Conservation (phyloP, 495 filamentous ascomycete species). For the Beverwykella pulmonaria region DNA sequence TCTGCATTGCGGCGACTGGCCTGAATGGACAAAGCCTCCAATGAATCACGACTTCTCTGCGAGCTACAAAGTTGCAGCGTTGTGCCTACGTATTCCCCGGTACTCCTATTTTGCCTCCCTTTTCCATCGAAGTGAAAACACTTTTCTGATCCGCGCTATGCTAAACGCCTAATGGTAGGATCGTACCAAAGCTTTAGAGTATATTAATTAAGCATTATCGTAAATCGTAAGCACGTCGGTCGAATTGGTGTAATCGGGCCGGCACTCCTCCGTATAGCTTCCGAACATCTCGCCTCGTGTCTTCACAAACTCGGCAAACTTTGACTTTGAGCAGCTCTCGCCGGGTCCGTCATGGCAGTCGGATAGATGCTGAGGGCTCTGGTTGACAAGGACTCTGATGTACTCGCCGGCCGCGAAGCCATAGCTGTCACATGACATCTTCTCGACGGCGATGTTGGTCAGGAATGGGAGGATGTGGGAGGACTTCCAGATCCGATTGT, state of each 20-base stretch:
- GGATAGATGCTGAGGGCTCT: conserved; percentile 38
- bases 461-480: conserved; percentile 51
- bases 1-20: too few species aligned
- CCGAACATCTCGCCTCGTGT: conserved; percentile 35
- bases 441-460: conserved; percentile 51
- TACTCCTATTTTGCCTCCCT: not conserved
- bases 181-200: not conserved
- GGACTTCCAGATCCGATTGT: conserved; percentile 52
- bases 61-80: too few species aligned
- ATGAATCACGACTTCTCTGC: too few species aligned
- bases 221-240: conserved; percentile 42
- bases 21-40: too few species aligned
- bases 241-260: conserved; percentile 40
- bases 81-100: too few species aligned
- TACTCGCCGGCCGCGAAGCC: conserved; percentile 28
- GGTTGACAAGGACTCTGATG: conserved; percentile 41
- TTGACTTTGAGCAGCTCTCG: conserved; percentile 37
- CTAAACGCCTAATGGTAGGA: not conserved
- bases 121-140: not conserved
- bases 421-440: conserved; percentile 46
- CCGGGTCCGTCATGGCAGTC: conserved; percentile 39
- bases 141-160: not conserved
- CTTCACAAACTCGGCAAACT: conserved; percentile 22
- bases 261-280: conserved; percentile 36
- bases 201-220: conserved; percentile 7